A percentile compares a stretch with the other conserved stretches of the same genome.
Conservation (phyloP, 148 eudicot genomes). For the Linanthus parryae region DNA sequence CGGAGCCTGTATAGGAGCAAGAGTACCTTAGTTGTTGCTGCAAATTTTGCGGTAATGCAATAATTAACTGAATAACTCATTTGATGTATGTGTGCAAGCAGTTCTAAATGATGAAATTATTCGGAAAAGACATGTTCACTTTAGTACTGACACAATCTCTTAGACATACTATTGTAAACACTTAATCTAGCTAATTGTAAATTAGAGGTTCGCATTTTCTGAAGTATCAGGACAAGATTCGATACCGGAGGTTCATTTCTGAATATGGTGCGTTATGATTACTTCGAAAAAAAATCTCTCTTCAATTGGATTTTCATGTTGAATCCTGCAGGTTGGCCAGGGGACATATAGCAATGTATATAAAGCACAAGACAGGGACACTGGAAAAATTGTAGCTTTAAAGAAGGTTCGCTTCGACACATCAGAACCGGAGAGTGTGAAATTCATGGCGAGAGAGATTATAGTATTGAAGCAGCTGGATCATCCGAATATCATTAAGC, state of each 20-base stretch:
- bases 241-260: not conserved
- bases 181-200: too few species aligned
- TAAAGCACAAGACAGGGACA: constrained; percentile 41
- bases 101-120: too few species aligned
- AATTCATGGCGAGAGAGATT: constrained; percentile 52
- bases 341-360: constrained; percentile 55
- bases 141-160: too few species aligned
- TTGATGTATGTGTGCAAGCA: too few species aligned
- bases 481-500: constrained; percentile 46
- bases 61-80: too few species aligned
- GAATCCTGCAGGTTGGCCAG: constrained; percentile 28
- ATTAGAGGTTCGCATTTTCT: too few species aligned
- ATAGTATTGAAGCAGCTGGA: constrained; percentile 28
- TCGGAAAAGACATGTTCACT: too few species aligned
- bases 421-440: constrained; percentile 41
- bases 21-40: too few species aligned
- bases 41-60: too few species aligned
- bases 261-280: not conserved
- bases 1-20: too few species aligned
- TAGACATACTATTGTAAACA: too few species aligned
- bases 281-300: not conserved
- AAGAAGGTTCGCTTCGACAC: constrained; percentile 47
- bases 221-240: not conserved
- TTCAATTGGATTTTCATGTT: not conserved
- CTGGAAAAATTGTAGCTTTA: constrained; percentile 38